Evolutionary conservation across 768 basidiomycete genomes (phyloP), one percentile per base, ranked within the genome.

Genomic region (Psilocybe sp.): DNA sequence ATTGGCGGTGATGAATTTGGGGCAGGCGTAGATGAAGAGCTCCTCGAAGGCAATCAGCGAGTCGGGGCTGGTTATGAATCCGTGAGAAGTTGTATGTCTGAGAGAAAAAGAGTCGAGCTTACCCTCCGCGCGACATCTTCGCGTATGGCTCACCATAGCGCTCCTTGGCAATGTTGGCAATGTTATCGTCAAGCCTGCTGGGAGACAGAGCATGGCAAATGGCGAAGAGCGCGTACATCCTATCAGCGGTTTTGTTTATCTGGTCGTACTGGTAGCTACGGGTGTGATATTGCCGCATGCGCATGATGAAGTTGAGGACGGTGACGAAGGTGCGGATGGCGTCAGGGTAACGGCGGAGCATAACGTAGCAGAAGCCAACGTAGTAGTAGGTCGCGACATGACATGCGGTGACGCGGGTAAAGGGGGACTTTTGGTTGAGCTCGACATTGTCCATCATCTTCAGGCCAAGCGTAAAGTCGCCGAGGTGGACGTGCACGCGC

Each of bases 181-280:
- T 94, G 63, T 92, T 93, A 65, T 97, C 95, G 61, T 98, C 96
- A 53, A 96, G 73, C 50, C 94, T 80, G 49, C 87, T 94, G 2
- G 97, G 95, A 3, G 94, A 93, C 8, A 98, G 79, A 1, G 91
- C 88, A 58, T 92, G 89, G 72, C 93, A 96, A 52, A 99, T 84
- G 6, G 94, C 92, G 54, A 98, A 90, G 31, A 99, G 69, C 5
- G 94, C 94, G 61, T 98, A 96, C 95, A 98, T 99, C 40, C 97
- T 77, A 63, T 99, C 97, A 3, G 92, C 95, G 14, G 90, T 95
- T 77, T 98, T 98, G 73, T 87, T 93, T 70, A 99, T 97, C 90
- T 95, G 93, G 61, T 97, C 94, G 60, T 97, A 97, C 64, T 98
- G 94, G 66, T 96, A 96, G 63, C 90, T 91, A 58, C 95, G 74